phyloP scores from a whole-genome alignment of 257 asterid genomes.

The Orobanche coerulescens region DNA sequence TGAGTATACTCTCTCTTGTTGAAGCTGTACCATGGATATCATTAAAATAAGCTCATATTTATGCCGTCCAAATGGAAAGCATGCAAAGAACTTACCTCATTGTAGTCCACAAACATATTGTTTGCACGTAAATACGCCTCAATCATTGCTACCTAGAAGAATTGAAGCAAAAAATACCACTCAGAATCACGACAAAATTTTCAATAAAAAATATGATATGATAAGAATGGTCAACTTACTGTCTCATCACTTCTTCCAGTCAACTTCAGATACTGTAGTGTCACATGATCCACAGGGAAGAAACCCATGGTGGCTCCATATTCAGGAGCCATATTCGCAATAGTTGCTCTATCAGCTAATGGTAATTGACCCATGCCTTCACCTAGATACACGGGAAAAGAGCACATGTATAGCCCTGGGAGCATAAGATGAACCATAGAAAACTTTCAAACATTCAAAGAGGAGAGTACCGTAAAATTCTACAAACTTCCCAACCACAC shows the following conservation, averaged over 20 bases:
- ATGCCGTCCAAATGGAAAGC: background rate
- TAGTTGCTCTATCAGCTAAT: slow-evolving; percentile 89
- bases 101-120: slow-evolving; percentile 79
- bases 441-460: background rate
- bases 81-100: slow-evolving; percentile 37
- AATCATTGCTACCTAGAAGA: slow-evolving; percentile 64
- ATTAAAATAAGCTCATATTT: slow-evolving; percentile 13
- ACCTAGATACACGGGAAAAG: slow-evolving; percentile 33
- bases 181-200: background rate
- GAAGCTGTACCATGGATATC: slow-evolving; percentile 49
- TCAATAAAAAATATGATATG: background rate
- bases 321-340: slow-evolving; percentile 96
- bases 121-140: slow-evolving; percentile 81
- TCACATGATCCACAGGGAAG: slow-evolving; percentile 91
- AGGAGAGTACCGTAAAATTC: slow-evolving; percentile 57
- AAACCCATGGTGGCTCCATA: slow-evolving; percentile 99
- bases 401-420: background rate
- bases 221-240: slow-evolving; percentile 29
- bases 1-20: slow-evolving; percentile 65
- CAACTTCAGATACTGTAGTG: slow-evolving; percentile 67
- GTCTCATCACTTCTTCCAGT: slow-evolving; percentile 86
- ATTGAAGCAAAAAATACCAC: slow-evolving; percentile 16
- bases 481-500: slow-evolving; percentile 87
- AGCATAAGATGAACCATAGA: slow-evolving; percentile 14
- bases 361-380: slow-evolving; percentile 74